phyloP scores from a whole-genome alignment of 2,329 filamentous ascomycete genomes.

The Pyrenochaeta sp. region DNA sequence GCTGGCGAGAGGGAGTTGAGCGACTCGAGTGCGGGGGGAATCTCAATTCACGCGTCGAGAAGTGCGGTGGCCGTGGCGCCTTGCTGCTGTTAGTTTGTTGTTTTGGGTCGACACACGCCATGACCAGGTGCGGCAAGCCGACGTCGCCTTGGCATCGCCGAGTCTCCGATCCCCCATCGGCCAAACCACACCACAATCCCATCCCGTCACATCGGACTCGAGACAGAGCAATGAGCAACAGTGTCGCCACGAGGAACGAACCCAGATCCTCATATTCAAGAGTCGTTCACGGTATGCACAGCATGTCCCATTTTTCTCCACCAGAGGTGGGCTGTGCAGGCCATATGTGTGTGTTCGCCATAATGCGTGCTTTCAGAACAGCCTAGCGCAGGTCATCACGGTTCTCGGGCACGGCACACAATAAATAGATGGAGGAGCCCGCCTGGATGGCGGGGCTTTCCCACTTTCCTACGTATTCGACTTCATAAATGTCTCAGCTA shows the following conservation, averaged over 20 bases:
- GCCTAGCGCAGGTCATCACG: conserved; percentile 23
- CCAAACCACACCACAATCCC: neutral
- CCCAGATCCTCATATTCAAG: too few species aligned
- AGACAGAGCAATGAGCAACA: neutral
- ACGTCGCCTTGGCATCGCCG: conserved; percentile 13
- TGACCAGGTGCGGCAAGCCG: conserved; percentile 10
- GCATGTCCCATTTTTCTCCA: too few species aligned
- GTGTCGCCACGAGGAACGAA: too few species aligned
- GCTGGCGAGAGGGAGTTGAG: neutral
- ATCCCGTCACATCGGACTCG: neutral
- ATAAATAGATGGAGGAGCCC: conserved; percentile 27
- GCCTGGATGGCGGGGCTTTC: conserved; percentile 28
- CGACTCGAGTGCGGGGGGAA: neutral
- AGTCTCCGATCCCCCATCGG: too few species aligned
- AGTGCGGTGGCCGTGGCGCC: conserved; percentile 17
- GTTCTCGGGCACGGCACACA: conserved; percentile 16
- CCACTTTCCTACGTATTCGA: conserved; percentile 25
- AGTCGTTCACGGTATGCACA: too few species aligned
- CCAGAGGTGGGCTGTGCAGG: neutral
- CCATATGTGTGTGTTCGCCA: too few species aligned
- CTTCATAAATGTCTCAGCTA: conserved; percentile 12
- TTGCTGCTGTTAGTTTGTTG: conserved; percentile 28
- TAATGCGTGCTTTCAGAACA: too few species aligned
- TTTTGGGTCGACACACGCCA: conserved; percentile 22
- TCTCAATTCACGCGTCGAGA: conserved; percentile 25